Evolutionary conservation across 2,329 filamentous ascomycete genomes (phyloP).

Genomic region (Fusarium sp.): DNA sequence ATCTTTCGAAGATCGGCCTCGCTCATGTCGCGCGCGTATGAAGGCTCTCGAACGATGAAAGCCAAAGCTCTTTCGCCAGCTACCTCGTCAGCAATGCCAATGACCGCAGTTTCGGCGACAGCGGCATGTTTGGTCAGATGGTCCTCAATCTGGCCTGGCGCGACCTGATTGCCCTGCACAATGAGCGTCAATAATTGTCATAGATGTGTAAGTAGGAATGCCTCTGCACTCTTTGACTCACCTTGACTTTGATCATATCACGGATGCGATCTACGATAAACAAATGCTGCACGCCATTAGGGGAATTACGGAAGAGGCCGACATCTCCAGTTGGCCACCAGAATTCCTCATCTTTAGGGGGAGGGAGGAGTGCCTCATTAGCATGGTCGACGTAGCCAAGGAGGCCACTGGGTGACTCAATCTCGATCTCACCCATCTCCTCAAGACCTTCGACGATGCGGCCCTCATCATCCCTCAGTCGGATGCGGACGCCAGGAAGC

Average conservation of each 20-base stretch:
- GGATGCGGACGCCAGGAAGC: constrained; percentile 8
- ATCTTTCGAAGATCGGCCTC: constrained; percentile 7
- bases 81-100: constrained; percentile 7
- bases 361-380: constrained; percentile 4
- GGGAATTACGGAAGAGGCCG: neutral
- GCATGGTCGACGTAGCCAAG: constrained; percentile 8
- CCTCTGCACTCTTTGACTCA: neutral
- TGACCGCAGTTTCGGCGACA: constrained; percentile 9
- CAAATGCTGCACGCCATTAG: constrained; percentile 4
- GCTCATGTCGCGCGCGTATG: constrained; percentile 6
- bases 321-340: constrained; percentile 11
- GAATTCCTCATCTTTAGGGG: constrained; percentile 4
- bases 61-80: constrained; percentile 10
- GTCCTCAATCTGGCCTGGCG: constrained; percentile 8
- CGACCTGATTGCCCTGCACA: constrained; percentile 5
- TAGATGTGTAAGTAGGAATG: neutral
- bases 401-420: constrained; percentile 8
- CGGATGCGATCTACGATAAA: constrained; percentile 9
- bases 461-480: constrained; percentile 9
- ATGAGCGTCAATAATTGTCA: neutral
- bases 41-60: constrained; percentile 14
- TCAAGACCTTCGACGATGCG: constrained; percentile 2
- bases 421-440: constrained; percentile 11
- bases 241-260: constrained; percentile 13
- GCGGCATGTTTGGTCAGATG: constrained; percentile 4